Conservation (phyloP, 805 yeast genomes). For the Ogataea thermomethanolica region DNA sequence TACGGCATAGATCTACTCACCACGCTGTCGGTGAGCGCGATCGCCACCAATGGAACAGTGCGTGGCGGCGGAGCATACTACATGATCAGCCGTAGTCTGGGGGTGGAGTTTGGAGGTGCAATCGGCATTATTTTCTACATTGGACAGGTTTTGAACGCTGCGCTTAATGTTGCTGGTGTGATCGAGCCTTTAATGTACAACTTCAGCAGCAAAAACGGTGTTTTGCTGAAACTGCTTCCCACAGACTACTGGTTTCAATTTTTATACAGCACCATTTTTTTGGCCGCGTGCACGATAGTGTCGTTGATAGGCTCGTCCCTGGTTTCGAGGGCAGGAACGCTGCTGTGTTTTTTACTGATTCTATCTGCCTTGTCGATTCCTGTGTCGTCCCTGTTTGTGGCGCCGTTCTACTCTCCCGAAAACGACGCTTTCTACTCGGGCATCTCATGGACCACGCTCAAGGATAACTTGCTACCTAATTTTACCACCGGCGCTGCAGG, state of each 20-base stretch:
- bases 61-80: constrained; percentile 98
- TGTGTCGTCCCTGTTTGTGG: constrained; percentile 61
- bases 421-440: constrained; percentile 62
- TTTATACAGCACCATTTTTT: constrained; percentile 63
- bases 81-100: constrained; percentile 92
- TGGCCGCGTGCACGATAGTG: constrained; percentile 68
- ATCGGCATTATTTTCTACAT: constrained; percentile 91
- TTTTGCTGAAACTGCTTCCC: constrained; percentile 57
- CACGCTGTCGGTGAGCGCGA: constrained; percentile 87
- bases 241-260: constrained; percentile 63
- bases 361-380: constrained; percentile 81
- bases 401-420: constrained; percentile 57
- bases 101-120: constrained; percentile 98
- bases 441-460: constrained; percentile 61
- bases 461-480: constrained; percentile 67
- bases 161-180: constrained; percentile 93
- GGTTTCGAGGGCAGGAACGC: constrained; percentile 78
- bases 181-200: constrained; percentile 85
- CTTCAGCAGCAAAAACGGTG: constrained; percentile 63
- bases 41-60: constrained; percentile 95
- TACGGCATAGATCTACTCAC: constrained; percentile 82
- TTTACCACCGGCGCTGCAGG: constrained; percentile 94
- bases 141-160: constrained; percentile 90
- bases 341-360: constrained; percentile 63
- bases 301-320: constrained; percentile 78